Conservation (phyloP, 2,329 filamentous ascomycete species). For the Zasmidium angulare region DNA sequence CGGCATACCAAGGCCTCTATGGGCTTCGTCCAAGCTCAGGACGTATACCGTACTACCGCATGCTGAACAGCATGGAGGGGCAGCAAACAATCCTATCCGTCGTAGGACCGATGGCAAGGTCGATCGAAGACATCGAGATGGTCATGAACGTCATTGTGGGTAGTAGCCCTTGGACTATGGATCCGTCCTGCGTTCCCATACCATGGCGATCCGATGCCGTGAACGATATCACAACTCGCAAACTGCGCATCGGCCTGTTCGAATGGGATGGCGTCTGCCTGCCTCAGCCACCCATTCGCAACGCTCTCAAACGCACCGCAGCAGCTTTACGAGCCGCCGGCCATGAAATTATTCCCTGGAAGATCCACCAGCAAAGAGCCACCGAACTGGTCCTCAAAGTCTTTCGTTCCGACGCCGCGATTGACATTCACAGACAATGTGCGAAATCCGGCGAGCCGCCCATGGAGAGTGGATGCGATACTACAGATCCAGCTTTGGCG, state of each 20-base stretch:
- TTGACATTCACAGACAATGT: neutral
- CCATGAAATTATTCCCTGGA: constrained; percentile 1
- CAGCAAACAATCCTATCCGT: constrained; percentile 45
- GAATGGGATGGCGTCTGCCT: constrained; percentile 49
- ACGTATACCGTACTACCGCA: constrained; percentile 47
- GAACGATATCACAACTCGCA: neutral
- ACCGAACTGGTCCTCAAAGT: neutral
- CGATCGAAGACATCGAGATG: constrained; percentile 52
- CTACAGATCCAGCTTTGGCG: neutral
- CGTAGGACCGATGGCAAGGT: constrained; percentile 49
- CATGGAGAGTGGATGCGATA: constrained; percentile 1
- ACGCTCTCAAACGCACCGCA: constrained; percentile 38
- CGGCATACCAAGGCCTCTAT: constrained; percentile 51
- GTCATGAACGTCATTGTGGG: constrained; percentile 43
- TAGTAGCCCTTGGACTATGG: constrained; percentile 16
- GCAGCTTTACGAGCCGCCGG: neutral
- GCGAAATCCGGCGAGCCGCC: constrained; percentile 1
- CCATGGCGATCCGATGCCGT: constrained; percentile 15
- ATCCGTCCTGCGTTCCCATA: constrained; percentile 17
- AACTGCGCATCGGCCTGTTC: constrained; percentile 50
- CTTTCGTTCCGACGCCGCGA: neutral
- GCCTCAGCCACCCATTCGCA: constrained; percentile 52
- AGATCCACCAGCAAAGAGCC: neutral
- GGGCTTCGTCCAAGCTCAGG: constrained; percentile 47
- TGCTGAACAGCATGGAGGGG: constrained; percentile 49